Base-by-base conservation (phyloP, 2,329 filamentous ascomycete species). In the Hypoxylon sp. region DNA sequence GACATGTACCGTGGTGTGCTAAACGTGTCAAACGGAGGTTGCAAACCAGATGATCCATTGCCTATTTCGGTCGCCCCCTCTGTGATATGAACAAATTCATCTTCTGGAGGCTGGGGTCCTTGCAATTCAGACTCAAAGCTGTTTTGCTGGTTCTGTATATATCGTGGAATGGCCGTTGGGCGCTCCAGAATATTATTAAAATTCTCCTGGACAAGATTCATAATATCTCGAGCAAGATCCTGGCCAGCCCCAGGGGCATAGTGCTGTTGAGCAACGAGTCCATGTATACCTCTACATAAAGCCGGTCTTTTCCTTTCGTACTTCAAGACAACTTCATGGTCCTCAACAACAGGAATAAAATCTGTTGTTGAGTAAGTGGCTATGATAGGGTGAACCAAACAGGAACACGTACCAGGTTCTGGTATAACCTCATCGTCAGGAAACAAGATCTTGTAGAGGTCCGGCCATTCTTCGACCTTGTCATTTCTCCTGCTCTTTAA, bases 261-360 rank as follows among this genome's bases (percentile, higher is more conserved):
- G 5, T 35, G 13, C 14, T 54, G 31, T 19, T 19, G 47, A 39
- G 55, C 17, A 8, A 59, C 29, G 17, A 54, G 19, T 5, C 17
- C 22, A 8, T 42, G 11, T 9, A 59, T 22, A 6, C 35, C n/a
- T 35, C 24, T 55, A 46, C 3, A 5, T n/a, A 54, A 13, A 10
- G 4, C n/a, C 11, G 3, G 29, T 31, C 11, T 26, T 2, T 2
- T 54, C 8, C 11, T 26, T 19, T 50, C 5, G 22, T 54, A 59
- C 8, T 44, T 54, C 1, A 31, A n/a, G 19, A 29, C 19, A 10
- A 65, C 55, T 24, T 65, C 62, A 26, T 65, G 33, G 11, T 65
- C 42, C 17, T 65, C 62, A 35, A 59, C 55, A 31, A 65, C 62
- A 14, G 48, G 62, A 10, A 50, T 13, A 14, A 65, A 65, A 33